Evolutionary conservation across 305 asterid genomes (phyloP).

Genomic region (Solanum hybrid): DNA sequence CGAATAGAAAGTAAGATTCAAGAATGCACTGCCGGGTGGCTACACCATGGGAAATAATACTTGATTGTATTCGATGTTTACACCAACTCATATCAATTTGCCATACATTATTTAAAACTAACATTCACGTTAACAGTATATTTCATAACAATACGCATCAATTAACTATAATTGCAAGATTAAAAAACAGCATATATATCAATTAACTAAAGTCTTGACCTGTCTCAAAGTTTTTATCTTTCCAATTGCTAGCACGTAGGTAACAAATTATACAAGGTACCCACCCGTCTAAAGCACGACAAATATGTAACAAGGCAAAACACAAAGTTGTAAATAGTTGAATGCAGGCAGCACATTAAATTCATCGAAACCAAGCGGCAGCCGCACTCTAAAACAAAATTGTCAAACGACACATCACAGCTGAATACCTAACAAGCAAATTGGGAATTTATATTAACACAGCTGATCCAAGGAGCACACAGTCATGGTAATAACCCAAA

Average conservation of each 20-base stretch:
- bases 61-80: neutral
- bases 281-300: neutral
- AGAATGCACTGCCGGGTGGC: neutral
- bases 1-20: neutral
- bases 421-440: neutral
- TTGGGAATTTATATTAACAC: neutral
- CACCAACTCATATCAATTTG: neutral
- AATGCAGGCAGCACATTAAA: neutral
- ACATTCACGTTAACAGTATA: neutral
- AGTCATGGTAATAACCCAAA: neutral
- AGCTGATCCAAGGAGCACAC: neutral
- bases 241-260: neutral
- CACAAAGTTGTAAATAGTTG: neutral
- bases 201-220: neutral
- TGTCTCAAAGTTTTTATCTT: neutral
- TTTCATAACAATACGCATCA: neutral
- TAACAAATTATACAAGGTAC: neutral
- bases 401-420: neutral
- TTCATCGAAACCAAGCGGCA: neutral
- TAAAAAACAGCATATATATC: neutral
- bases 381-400: neutral
- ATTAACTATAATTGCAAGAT: neutral
- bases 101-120: neutral
- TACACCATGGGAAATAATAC: neutral
- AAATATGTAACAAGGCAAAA: neutral